Base-by-base conservation (phyloP, 75 land plant species). In the Azolla pinnata region DNA sequence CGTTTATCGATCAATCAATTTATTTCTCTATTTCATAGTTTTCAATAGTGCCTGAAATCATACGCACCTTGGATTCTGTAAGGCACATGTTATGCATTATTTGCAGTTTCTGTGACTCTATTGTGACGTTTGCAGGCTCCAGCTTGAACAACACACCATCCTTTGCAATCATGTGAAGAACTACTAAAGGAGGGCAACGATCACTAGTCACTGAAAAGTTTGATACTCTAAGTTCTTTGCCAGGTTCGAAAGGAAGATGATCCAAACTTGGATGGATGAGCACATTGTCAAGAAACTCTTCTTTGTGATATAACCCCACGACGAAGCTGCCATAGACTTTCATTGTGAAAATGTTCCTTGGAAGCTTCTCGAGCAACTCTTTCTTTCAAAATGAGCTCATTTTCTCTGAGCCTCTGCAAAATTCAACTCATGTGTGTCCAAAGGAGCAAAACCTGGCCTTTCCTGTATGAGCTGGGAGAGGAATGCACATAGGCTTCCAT, bases 111-210 rank as follows among this genome's bases (percentile, higher is more conserved):
- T 65, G 67, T 55, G 72, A 49, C 35, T 74, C 78, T n/a, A n/a
- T n/a, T n/a, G n/a, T n/a, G n/a, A n/a, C n/a, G 46, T 56, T 65
- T 20, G 59, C 33, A 31, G 57, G 48, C 56, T 81, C 85, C 83
- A 89, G 70, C 68, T 81, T 95, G 76, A 95, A 81, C 76, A 68
- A 73, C 35, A 76, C 63, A 14, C 90, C 90, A 35, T 45, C 21
- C 7, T 70, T 16, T 30, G 78, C 65, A 35, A 89, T 71, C 56
- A 82, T 76, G 62, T 89, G 88, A 4, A 95, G 80, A 38, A 95
- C 90, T 20, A 86, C 83, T 42, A 95, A 77, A 12, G 99, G 99
- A 27, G 79, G 78, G 62, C 99, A 95, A 19, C 99, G 74, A 45
- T 95, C 90, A 49, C 99, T 95, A 12, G 90, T 62, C 5, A 72